Percentiles rank a stretch among this genome's conserved stretches.
Conservation (phyloP, 1,284 basidiomycete species). For the Caloboletus inedulis region DNA sequence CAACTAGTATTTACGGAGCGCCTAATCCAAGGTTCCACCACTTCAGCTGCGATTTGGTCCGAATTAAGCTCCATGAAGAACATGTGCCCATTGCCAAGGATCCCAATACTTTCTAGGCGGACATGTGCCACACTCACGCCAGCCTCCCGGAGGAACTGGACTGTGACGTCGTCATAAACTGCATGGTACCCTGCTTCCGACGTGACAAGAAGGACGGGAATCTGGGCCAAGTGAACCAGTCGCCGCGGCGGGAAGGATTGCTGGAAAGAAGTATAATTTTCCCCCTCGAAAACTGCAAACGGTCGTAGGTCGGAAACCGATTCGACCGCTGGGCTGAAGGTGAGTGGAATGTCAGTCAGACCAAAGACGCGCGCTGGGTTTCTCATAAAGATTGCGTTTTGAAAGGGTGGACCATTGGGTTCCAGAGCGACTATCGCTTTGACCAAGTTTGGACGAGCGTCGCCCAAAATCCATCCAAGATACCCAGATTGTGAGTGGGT, state of each 20-base stretch:
- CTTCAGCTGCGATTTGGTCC: constrained; percentile 38
- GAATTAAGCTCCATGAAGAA: constrained; percentile 53
- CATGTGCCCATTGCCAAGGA: constrained; percentile 47
- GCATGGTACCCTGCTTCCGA: constrained; percentile 49
- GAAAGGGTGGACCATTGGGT: constrained; percentile 48
- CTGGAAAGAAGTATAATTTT: constrained; percentile 40
- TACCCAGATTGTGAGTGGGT: constrained; percentile 49
- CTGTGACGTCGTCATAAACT: constrained; percentile 45
- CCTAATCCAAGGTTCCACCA: constrained; percentile 41
- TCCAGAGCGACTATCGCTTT: constrained; percentile 48
- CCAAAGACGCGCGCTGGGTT: constrained; percentile 40
- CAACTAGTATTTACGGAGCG: background rate
- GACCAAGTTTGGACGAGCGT: constrained; percentile 41
- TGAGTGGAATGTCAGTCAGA: constrained; percentile 42
- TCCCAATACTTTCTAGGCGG: constrained; percentile 40
- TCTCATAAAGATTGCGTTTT: constrained; percentile 42
- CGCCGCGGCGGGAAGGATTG: constrained; percentile 42
- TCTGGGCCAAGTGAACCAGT: constrained; percentile 39
- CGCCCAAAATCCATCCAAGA: constrained; percentile 48
- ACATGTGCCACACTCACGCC: constrained; percentile 45
- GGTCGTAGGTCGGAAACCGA: constrained; percentile 36
- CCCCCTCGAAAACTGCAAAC: constrained; percentile 22
- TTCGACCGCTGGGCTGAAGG: constrained; percentile 41
- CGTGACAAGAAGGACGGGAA: constrained; percentile 47
- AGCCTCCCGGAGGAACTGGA: constrained; percentile 41